Evolutionary conservation across 331 rosid genomes (phyloP).

Genomic region (Pyrus hybrid): DNA sequence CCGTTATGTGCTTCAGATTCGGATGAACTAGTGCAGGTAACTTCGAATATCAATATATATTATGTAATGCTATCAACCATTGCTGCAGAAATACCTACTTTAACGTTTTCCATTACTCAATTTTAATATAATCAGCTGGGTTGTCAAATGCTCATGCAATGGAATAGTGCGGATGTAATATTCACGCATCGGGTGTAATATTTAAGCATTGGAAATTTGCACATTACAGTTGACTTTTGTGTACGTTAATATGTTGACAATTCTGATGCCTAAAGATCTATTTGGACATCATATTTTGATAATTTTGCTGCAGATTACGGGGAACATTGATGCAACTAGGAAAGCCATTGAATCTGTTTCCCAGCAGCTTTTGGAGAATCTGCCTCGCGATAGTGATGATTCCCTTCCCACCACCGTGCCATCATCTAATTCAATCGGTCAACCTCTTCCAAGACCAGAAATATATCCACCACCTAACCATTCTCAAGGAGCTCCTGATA

Average conservation of each 20-base stretch:
- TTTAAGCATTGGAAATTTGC: not conserved
- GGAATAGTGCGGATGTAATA: not conserved
- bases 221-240: not conserved
- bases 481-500: slow-evolving; percentile 39
- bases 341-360: slow-evolving; percentile 74
- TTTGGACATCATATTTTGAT: slow-evolving; percentile 4
- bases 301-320: slow-evolving; percentile 53
- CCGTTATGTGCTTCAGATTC: slow-evolving; percentile 55
- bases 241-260: not conserved
- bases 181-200: not conserved
- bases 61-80: not conserved
- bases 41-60: not conserved
- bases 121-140: not conserved
- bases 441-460: slow-evolving; percentile 26
- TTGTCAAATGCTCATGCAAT: not conserved
- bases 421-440: slow-evolving; percentile 47
- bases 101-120: too few relatives aligned
- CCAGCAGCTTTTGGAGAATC: slow-evolving; percentile 66
- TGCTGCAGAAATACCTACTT: not conserved
- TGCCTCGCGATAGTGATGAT: slow-evolving; percentile 49
- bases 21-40: slow-evolving; percentile 89
- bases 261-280: slow-evolving; percentile 21
- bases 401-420: slow-evolving; percentile 28
- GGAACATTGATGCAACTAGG: slow-evolving; percentile 63
- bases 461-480: slow-evolving; percentile 31